Percentiles rank a stretch among this genome's conserved stretches.
These are phyloP conservation scores for Gamarada debralockiae DNA, from an alignment of 495 filamentous ascomycete species.

Conservation along the genomic window DNA sequence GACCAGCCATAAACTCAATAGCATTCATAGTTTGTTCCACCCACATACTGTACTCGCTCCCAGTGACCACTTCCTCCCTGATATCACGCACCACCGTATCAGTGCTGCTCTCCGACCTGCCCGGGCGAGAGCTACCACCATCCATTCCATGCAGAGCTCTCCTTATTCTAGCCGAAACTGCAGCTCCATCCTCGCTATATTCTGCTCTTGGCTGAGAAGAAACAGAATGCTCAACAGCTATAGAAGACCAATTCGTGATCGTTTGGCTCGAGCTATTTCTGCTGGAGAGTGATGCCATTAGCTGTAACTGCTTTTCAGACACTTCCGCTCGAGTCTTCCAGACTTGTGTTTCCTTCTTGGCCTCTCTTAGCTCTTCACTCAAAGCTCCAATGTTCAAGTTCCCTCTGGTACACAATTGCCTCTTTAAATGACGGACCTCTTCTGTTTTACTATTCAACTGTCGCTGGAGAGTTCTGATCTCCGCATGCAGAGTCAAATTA, in stretches of 20 bases:
- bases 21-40: conserved; percentile 2
- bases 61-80: background rate
- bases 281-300: conserved; percentile 20
- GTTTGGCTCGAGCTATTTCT: conserved; percentile 1
- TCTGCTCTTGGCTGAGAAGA: conserved; percentile 1
- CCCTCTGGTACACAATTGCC: conserved; percentile 34
- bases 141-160: conserved; percentile 13
- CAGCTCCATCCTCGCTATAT: background rate
- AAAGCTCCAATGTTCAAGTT: conserved; percentile 37
- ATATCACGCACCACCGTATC: conserved; percentile 15
- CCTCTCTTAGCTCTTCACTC: conserved; percentile 38
- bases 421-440: conserved; percentile 36
- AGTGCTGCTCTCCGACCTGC: conserved; percentile 15
- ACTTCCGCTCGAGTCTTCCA: conserved; percentile 49
- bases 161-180: background rate
- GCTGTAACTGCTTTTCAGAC: conserved; percentile 42
- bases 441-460: conserved; percentile 36
- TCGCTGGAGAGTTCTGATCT: conserved; percentile 41
- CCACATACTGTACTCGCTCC: conserved; percentile 11
- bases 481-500: conserved; percentile 38
- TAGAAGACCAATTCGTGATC: background rate
- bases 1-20: too few relatives aligned
- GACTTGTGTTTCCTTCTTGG: conserved; percentile 36
- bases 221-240: background rate
- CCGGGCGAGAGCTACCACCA: conserved; percentile 4